Evolutionary conservation across 2,329 filamentous ascomycete species (phyloP), one percentile per base, ranked within the genome.

Genomic region (Neofusicoccum sp.): DNA sequence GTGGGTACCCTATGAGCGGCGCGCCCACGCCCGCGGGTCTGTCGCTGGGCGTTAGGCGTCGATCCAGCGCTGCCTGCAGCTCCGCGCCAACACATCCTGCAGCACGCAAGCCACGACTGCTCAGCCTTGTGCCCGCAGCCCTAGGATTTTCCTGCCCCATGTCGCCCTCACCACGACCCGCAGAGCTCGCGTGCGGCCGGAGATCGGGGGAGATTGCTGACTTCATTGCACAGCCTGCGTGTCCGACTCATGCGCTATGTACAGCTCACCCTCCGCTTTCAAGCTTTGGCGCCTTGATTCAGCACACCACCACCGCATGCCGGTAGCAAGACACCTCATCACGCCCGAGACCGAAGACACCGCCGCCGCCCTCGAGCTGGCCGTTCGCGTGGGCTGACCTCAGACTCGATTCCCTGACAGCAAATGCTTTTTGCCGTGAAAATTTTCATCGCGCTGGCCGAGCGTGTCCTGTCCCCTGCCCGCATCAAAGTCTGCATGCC

Each of bases 1-100:
- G 68, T 68, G 54, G 72, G 72, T 75, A 74, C 61, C 72, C 73
- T 74, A 74, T 75, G 64, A 73, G 66, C 65, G 64, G 61, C 64
- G 34, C 65, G 68, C 64, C 73, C 73, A 68, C 63, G 56, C 63
- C 67, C 64, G 63, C 65, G 73, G 73, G 64, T 67, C 47, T 60
- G 48, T 45, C 41, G 44, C 58, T 60, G 36, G 16, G 38, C 48
- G 58, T 54, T 43, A 53, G 47, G 58, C 58, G 58, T 60, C 58
- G 58, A 60, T 60, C 58, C 58, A 60, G 58, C 58, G 38, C 36
- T 60, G 47, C 47, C 33, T 49, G 47, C 58, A 60, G 58, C 58
- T 60, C 58, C 58, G 57, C 63, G 72, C 70, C 73, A 75, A 65
- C 73, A 68, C 72, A 75, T 73, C 69, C 47, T 70, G 71, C 73